Conservation (phyloP, 805 yeast genomes). For the Starmerella bombi region DNA sequence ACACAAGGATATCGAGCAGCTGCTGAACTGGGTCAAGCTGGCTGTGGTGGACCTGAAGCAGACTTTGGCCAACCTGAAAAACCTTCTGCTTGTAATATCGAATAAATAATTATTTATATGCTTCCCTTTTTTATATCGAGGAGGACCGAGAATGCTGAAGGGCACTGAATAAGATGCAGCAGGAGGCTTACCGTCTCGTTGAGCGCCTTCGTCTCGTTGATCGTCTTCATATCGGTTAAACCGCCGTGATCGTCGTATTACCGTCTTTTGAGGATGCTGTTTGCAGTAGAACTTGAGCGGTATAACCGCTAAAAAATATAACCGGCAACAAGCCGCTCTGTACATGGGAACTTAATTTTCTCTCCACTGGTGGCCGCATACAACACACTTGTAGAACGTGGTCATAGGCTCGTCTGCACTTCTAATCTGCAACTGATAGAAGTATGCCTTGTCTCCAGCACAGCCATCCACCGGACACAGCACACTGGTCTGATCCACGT, state of each 20-base stretch:
- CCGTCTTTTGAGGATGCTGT: too few relatives aligned
- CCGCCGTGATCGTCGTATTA: too few relatives aligned
- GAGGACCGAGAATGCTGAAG: too few relatives aligned
- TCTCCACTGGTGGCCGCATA: constrained; percentile 92
- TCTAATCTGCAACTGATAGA: constrained; percentile 90
- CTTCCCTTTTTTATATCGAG: background rate
- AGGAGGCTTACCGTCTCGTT: too few relatives aligned
- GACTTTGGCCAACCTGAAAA: constrained; percentile 30
- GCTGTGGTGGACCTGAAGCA: constrained; percentile 27
- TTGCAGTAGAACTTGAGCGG: too few relatives aligned
- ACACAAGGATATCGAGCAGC: constrained; percentile 37
- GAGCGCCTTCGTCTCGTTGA: too few relatives aligned
- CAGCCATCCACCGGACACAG: constrained; percentile 85
- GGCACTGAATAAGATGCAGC: too few relatives aligned
- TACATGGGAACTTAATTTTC: constrained; percentile 46
- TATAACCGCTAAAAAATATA: too few relatives aligned
- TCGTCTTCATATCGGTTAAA: too few relatives aligned
- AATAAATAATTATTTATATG: background rate
- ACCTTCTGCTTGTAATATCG: constrained; percentile 25
- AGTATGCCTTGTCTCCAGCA: constrained; percentile 83
- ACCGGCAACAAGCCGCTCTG: too few relatives aligned
- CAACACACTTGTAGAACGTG: constrained; percentile 88
- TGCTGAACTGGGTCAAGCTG: constrained; percentile 25
- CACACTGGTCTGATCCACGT: constrained; percentile 87
- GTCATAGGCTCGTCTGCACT: constrained; percentile 99